Base-by-base conservation (phyloP, 1,284 basidiomycete species). In the Ustilago sp. region DNA sequence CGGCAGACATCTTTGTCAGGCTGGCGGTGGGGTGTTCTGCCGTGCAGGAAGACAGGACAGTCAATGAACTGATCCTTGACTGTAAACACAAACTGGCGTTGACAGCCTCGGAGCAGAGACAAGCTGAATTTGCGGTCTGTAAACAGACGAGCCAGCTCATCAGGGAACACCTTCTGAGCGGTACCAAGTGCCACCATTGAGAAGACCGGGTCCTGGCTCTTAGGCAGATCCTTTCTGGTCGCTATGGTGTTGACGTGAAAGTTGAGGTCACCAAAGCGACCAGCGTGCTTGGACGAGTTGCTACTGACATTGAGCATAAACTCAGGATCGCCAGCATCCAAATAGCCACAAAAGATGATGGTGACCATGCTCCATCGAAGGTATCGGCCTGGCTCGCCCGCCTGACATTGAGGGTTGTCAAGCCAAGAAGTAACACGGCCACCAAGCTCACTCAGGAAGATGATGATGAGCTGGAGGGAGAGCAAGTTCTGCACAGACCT, bases 311-410 rank as follows among this genome's bases (percentile, higher is more conserved):
- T 43, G 6, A 43, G 8, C 8, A 12, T 7, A 43, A 43, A 43
- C 7, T 43, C 41, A 13, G 41, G 41, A 19, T 17, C n/a, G n/a
- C 15, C 41, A 12, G 41, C 7, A 15, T 43, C 41, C 41, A 2
- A 36, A 36, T 36, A 50, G 34, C 45, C 52, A n/a, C 53, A 56
- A 43, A 57, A 56, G 5, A 23, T 39, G 61, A 63, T 2, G 11
- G 8, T 9, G 45, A 63, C 61, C 61, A 63, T 63, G 23, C 36
- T 23, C 53, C 54, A 47, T 3, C 43, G 45, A 8, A 56, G 45
- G 34, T 28, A 50, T 6, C 53, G 35, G 23, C 61, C 61, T 7
- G 15, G 19, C 28, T 54, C 51, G n/a, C 36, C 48, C 7, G 12
- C 4, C 17, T 32, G 45, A n/a, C 7, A 28, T 48, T 28, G 23